Conservation (phyloP, 495 filamentous ascomycete species). For the Thermothielavioides terrestris region DNA sequence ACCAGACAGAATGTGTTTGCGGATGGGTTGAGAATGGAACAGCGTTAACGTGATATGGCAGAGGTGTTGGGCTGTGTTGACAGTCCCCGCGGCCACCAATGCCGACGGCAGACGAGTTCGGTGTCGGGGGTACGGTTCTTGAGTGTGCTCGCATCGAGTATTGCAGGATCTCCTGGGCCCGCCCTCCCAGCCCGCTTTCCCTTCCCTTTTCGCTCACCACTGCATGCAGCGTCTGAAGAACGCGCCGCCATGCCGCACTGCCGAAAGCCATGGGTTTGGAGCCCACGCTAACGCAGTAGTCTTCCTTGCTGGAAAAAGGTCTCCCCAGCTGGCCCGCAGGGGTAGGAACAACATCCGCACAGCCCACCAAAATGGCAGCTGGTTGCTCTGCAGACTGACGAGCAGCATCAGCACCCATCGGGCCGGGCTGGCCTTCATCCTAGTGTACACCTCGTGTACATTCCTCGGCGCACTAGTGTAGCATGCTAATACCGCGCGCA, state of each 20-base stretch:
- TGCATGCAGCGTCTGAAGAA: constrained; percentile 11
- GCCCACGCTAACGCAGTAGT: constrained; percentile 3
- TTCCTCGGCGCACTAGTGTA: constrained; percentile 7
- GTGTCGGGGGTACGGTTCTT: too few relatives aligned
- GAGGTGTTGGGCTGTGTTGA: neutral
- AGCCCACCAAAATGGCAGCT: constrained; percentile 15
- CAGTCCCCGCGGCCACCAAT: neutral
- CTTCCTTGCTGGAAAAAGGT: constrained; percentile 2
- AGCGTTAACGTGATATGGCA: too few relatives aligned
- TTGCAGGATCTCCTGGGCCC: constrained; percentile 5
- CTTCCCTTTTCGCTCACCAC: constrained; percentile 10
- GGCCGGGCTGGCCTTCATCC: constrained; percentile 16
- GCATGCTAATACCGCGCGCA: constrained; percentile 3
- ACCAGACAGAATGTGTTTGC: neutral
- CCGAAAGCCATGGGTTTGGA: constrained; percentile 23
- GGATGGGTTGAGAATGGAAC: too few relatives aligned
- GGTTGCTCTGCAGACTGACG: constrained; percentile 12
- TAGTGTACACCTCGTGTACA: too few relatives aligned
- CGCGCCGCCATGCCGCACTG: constrained; percentile 28
- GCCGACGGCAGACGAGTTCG: too few relatives aligned
- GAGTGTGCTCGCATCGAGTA: too few relatives aligned
- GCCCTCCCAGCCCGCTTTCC: constrained; percentile 2
- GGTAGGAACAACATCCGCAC: neutral
- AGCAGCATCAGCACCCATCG: constrained; percentile 22
- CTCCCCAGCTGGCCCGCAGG: constrained; percentile 7